These are phyloP conservation scores for Sarocladium kiliense DNA, from an alignment of 2,329 filamentous ascomycete genomes.

Conservation along the genomic window DNA sequence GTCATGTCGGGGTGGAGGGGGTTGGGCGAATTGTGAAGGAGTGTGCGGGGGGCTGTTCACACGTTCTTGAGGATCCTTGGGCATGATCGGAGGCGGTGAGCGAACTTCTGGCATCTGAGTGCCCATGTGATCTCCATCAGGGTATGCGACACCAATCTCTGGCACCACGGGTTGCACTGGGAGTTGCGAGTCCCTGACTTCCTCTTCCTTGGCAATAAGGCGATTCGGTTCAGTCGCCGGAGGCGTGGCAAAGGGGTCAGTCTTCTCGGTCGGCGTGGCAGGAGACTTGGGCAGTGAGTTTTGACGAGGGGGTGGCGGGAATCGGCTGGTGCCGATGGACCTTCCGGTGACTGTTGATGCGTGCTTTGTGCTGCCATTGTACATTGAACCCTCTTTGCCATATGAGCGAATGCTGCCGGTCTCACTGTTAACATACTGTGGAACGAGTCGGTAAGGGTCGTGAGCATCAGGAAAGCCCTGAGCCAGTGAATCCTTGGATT, in stretches of 20 bases:
- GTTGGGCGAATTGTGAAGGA: conserved; percentile 13
- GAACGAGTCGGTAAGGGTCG: conserved; percentile 74
- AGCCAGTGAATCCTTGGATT: conserved; percentile 80
- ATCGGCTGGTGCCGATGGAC: conserved; percentile 19
- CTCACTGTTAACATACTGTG: conserved; percentile 52
- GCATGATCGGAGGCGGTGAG: conserved; percentile 22
- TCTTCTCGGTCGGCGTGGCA: conserved; percentile 25
- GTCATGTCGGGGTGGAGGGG: conserved; percentile 1
- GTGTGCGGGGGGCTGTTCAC: conserved; percentile 18
- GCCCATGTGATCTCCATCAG: conserved; percentile 16
- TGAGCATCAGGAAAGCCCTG: conserved; percentile 63
- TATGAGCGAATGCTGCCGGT: conserved; percentile 51
- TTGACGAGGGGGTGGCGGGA: conserved; percentile 23
- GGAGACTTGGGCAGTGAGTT: conserved; percentile 42
- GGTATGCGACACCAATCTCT: conserved; percentile 30
- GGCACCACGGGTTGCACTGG: conserved; percentile 30
- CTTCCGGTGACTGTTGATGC: conserved; percentile 22
- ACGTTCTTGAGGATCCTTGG: conserved; percentile 21
- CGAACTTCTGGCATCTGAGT: conserved; percentile 22
- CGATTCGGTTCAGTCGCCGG: conserved; percentile 22
- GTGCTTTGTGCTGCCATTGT: conserved; percentile 26
- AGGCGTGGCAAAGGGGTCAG: conserved; percentile 31
- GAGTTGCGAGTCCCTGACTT: conserved; percentile 21
- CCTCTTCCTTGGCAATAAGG: conserved; percentile 5
- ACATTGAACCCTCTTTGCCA: conserved; percentile 32